Conservation (phyloP, 805 yeast species). For the Candida xyloterini region DNA sequence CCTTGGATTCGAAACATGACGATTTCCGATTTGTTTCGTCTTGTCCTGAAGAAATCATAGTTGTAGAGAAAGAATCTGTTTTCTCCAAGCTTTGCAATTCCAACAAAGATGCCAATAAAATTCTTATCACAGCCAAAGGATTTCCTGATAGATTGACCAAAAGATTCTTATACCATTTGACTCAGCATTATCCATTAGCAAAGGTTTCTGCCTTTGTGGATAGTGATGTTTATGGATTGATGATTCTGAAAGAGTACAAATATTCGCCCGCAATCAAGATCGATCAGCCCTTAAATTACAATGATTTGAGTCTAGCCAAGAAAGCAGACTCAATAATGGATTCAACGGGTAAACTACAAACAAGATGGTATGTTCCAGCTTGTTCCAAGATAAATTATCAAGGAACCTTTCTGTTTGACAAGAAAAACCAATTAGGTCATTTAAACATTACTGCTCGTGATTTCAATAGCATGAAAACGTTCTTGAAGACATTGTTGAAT, state of each 20-base stretch:
- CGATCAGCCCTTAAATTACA: neutral
- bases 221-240: conserved; percentile 63
- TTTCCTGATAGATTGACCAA: conserved; percentile 60
- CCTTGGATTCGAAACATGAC: conserved; percentile 19
- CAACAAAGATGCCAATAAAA: conserved; percentile 8
- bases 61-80: conserved; percentile 54
- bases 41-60: conserved; percentile 33
- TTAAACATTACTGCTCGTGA: conserved; percentile 27
- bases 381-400: conserved; percentile 15
- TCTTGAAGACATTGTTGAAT: conserved; percentile 29
- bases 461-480: conserved; percentile 28
- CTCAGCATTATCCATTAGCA: conserved; percentile 19
- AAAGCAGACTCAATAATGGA: conserved; percentile 8
- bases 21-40: conserved; percentile 15
- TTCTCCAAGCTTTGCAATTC: conserved; percentile 34
- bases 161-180: conserved; percentile 35
- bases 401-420: conserved; percentile 20
- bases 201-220: conserved; percentile 53
- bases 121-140: conserved; percentile 63
- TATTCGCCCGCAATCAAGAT: conserved; percentile 13
- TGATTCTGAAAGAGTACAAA: conserved; percentile 43
- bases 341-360: conserved; percentile 8
- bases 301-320: neutral
- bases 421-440: conserved; percentile 13
- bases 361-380: conserved; percentile 11